Base-by-base conservation (phyloP, 495 filamentous ascomycete genomes). In the Talaromyces adpressus region DNA sequence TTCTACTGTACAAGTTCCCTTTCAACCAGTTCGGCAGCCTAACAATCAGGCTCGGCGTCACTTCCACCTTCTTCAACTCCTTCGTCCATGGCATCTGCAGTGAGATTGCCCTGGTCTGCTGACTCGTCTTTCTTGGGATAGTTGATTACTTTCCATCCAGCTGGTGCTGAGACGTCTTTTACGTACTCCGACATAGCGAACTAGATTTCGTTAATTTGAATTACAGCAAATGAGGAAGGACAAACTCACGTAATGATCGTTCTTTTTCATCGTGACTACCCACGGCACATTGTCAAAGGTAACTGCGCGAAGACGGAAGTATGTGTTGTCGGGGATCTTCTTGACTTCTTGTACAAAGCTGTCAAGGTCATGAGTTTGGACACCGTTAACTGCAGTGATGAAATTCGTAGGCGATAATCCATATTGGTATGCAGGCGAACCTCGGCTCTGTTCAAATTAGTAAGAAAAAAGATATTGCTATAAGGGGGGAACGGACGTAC, bases 241-340 rank as follows among this genome's bases (percentile, higher is more conserved):
- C 52, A 41, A 7, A 71, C 79, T 73, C 69, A 85, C 82, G 72
- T 99, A 99, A 75, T 99, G 94, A 73, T 99, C 95, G 72, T 96
- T 95, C 86, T 99, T 99, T 86, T 99, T 99, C 87, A 99, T 97
- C 27, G 93, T 97, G 20, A 94, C 90, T 25, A 98, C 91, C 89
- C 93, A 99, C 14, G 92, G 93, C 16, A 98, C 92, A 65, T 94
- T 95, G 72, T 99, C 94, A 69, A 98, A 99, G 2, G 94, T 98
- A 71, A 97, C 90, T 9, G 93, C 91, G 65, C 90, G 88, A 14
- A 99, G 81, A 23, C 95, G 85, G 86, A 98, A 97, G 77, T 98
- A 99, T 3, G 91, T 94, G 73, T 98, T 98, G 67, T 99, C 92
- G 0, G 90, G 90, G 68, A 99, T 96, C 72, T 89, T 89, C 62